phyloP scores from a whole-genome alignment of 2,329 filamentous ascomycete genomes.

The Cryphonectria japonica region DNA sequence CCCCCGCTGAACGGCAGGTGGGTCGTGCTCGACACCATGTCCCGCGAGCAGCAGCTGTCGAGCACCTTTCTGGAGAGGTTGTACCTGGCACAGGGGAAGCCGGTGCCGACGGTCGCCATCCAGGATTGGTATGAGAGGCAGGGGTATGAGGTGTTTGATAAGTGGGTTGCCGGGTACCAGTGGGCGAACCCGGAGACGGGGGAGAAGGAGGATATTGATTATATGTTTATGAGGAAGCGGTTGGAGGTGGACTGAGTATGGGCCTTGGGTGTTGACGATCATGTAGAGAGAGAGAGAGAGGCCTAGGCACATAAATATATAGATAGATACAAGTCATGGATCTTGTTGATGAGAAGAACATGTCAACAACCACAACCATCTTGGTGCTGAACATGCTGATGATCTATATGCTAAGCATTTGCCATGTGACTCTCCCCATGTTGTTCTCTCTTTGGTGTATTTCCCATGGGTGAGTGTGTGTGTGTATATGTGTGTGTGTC shows the following conservation, averaged over 20 bases:
- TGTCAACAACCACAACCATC: not conserved
- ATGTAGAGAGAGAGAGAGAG: not conserved
- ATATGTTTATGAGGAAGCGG: constrained; percentile 22
- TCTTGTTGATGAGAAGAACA: no score
- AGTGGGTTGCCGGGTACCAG: constrained; percentile 20
- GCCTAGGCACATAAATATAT: no score
- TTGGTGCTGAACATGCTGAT: not conserved
- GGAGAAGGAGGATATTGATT: constrained; percentile 26
- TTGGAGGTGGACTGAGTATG: not conserved
- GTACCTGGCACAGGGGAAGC: constrained; percentile 14
- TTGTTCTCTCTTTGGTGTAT: not conserved
- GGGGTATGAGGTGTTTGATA: constrained; percentile 22
- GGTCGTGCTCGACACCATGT: constrained; percentile 27
- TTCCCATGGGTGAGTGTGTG: not conserved
- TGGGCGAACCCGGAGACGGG: constrained; percentile 24
- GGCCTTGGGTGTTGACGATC: not conserved
- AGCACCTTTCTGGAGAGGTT: constrained; percentile 16
- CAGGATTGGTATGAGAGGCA: constrained; percentile 29
- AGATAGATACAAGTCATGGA: no score
- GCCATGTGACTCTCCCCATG: not conserved
- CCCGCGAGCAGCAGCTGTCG: constrained; percentile 24
- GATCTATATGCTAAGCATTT: not conserved
- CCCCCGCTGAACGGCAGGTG: constrained; percentile 9
- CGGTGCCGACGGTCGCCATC: constrained; percentile 13
- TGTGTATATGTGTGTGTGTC: not conserved